Base-by-base conservation (phyloP, 139 green algal genomes). In the Gonium pectorale region DNA sequence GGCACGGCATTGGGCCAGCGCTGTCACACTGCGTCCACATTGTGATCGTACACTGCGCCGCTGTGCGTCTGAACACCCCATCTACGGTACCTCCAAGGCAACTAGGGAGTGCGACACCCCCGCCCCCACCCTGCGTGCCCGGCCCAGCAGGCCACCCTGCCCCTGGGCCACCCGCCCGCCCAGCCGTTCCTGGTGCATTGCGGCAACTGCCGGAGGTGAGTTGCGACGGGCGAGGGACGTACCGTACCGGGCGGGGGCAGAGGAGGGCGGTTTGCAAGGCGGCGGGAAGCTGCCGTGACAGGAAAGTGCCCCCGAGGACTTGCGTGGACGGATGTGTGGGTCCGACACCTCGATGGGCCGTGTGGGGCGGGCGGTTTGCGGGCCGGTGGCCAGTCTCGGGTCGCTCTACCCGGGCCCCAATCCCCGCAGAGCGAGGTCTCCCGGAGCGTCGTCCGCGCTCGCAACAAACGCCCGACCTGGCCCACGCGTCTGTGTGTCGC, bases 201-300 rank as follows among this genome's bases (percentile, higher is more conserved):
- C 70, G 70, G 70, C 19, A 63, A 33, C 46, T 79, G 70, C 70
- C 26, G 31, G 8, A 79, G 70, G 70, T 79, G 70, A 3, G 69
- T 19, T 29, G 31, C 24, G 31, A 6, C 31, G 31, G 62, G 6
- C 9, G 11, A 41, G n/a, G 6, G 22, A 19, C 5, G 31, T 40
- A 8, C n/a, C n/a, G 62, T 4, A 19, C 7, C n/a, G n/a, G n/a
- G 29, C 41, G 31, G 7, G 6, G 19, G 62, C n/a, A 4, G 29
- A 31, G 6, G 62, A 21, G 9, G 62, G 62, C n/a, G 8, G n/a
- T 6, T 68, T 21, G 31, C n/a, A n/a, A n/a, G n/a, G n/a, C n/a
- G n/a, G n/a, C n/a, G n/a, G n/a, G n/a, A n/a, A n/a, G 29, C n/a
- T 68, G 56, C 56, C 6, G 6, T 64, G 56, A n/a, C 6, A 15